Evolutionary conservation across 2,329 filamentous ascomycete species (phyloP).

Genomic region (Chaetomium globosum): DNA sequence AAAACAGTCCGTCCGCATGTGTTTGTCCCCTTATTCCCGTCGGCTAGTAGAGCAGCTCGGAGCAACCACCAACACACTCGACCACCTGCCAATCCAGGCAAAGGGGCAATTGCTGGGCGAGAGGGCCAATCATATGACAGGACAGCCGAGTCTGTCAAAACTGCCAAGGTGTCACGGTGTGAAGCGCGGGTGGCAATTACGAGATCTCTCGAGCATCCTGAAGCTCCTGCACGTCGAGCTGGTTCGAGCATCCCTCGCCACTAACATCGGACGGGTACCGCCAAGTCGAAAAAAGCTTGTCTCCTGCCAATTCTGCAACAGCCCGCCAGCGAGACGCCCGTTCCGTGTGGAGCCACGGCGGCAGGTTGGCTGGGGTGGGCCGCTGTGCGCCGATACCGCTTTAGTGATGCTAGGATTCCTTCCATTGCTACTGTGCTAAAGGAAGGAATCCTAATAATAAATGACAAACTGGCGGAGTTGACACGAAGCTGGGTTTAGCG

Average conservation of each 20-base stretch:
- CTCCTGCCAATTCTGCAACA: constrained; percentile 27
- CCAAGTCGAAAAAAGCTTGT: constrained; percentile 26
- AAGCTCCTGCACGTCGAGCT: neutral
- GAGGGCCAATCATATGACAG: neutral
- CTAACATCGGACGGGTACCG: neutral
- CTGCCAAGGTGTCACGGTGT: neutral
- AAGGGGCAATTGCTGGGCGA: neutral
- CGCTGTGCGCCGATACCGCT: neutral
- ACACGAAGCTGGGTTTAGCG: neutral
- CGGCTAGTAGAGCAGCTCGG: too few relatives aligned
- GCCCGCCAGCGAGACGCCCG: constrained; percentile 6
- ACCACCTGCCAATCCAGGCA: constrained; percentile 27
- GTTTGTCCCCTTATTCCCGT: constrained; percentile 6
- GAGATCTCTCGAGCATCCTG: neutral
- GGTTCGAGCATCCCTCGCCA: neutral
- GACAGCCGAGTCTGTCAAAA: neutral
- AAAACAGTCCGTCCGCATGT: constrained; percentile 1
- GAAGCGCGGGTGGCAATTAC: neutral
- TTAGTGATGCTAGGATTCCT: neutral
- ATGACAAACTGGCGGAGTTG: neutral
- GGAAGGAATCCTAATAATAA: neutral
- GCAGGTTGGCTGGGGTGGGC: neutral
- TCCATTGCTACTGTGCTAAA: neutral
- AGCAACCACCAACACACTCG: neutral
- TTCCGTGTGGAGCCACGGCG: constrained; percentile 3